A percentile compares a stretch with the other conserved stretches of the same genome.
These are phyloP conservation scores for Trichoderma atroviride DNA, from an alignment of 2,329 filamentous ascomycete genomes.

Conservation along the genomic window DNA sequence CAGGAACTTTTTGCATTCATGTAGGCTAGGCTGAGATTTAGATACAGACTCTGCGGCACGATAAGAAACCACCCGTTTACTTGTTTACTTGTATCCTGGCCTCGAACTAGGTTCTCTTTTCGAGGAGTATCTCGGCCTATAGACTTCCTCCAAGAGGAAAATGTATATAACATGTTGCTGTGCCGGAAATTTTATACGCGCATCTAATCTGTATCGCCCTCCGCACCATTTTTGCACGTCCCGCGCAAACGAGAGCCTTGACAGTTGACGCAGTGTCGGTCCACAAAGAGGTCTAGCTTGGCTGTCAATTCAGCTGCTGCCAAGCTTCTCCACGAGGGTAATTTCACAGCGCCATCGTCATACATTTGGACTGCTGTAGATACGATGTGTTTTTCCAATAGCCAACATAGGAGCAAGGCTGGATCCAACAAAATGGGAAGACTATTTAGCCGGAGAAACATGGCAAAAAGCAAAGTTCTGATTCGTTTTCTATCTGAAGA, in stretches of 20 bases:
- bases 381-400: background rate
- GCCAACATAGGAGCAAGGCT: background rate
- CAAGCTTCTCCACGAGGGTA: background rate
- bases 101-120: background rate
- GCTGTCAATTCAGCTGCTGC: background rate
- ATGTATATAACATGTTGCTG: background rate
- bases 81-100: background rate
- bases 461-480: background rate
- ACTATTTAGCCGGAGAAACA: background rate
- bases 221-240: background rate
- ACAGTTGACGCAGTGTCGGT: background rate
- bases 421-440: background rate
- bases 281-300: constrained; percentile 16
- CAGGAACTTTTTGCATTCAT: background rate
- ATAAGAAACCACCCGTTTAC: background rate
- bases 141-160: background rate
- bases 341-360: background rate
- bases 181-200: no score
- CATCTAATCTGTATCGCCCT: background rate
- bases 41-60: background rate
- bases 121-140: background rate
- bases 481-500: background rate
- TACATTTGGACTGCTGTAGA: background rate
- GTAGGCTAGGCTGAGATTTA: background rate
- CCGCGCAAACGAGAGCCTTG: background rate